A percentile compares a stretch with the other conserved stretches of the same genome.
Evolutionary conservation across 345 rosid species (phyloP).

Genomic region (Erysimum cheiranthoides): DNA sequence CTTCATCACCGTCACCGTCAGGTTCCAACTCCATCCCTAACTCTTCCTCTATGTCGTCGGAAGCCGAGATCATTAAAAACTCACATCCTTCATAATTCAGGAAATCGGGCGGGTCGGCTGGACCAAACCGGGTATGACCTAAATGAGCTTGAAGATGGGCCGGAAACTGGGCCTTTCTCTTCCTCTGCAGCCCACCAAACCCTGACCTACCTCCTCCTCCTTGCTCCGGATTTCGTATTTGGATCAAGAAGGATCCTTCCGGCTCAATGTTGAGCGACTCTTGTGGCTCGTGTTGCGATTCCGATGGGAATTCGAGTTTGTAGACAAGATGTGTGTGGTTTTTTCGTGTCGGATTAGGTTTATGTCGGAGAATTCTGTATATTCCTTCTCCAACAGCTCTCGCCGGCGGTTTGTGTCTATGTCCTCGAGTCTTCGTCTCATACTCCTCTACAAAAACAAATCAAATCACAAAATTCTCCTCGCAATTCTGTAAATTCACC

Average conservation of each 20-base stretch:
- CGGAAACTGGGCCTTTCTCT: slow-evolving; percentile 69
- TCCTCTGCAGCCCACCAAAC: slow-evolving; percentile 63
- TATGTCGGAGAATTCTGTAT: slow-evolving; percentile 72
- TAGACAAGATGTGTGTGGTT: slow-evolving; percentile 75
- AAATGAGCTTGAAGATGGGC: slow-evolving; percentile 68
- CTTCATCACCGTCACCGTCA: slow-evolving; percentile 50
- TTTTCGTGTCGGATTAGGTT: slow-evolving; percentile 44
- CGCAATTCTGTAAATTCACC: neutral
- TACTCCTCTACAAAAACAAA: slow-evolving; percentile 60
- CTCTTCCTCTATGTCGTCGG: slow-evolving; percentile 68
- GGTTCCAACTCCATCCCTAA: slow-evolving; percentile 66
- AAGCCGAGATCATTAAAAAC: slow-evolving; percentile 68
- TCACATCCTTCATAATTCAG: slow-evolving; percentile 85
- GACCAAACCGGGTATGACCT: slow-evolving; percentile 51
- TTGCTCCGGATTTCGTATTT: slow-evolving; percentile 68
- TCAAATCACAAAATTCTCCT: neutral
- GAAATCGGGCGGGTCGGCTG: slow-evolving; percentile 75
- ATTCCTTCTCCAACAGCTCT: slow-evolving; percentile 80
- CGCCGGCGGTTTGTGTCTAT: slow-evolving; percentile 52
- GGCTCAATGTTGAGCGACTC: slow-evolving; percentile 67
- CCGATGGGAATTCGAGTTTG: slow-evolving; percentile 68
- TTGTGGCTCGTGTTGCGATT: slow-evolving; percentile 60
- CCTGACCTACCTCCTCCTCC: slow-evolving; percentile 40
- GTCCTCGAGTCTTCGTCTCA: slow-evolving; percentile 68
- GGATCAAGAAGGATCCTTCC: slow-evolving; percentile 72